Percentiles rank a stretch among this genome's conserved stretches.
Evolutionary conservation across 768 basidiomycete genomes (phyloP).

Genomic region (Suillus plorans): DNA sequence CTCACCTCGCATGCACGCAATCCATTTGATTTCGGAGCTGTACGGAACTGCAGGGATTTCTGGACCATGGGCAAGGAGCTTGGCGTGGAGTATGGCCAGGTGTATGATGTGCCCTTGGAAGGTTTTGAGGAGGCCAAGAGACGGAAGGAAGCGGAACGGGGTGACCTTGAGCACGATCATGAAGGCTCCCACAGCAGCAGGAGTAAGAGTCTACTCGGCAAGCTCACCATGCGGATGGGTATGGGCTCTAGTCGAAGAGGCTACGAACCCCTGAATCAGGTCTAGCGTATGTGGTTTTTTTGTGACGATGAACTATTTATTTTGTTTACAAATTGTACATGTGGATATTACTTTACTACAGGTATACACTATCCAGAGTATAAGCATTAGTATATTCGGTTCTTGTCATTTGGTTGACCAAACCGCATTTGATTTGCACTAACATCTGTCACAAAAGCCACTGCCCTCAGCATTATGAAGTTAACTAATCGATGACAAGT

Average conservation of each 20-base stretch:
- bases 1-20: slow-evolving; percentile 73
- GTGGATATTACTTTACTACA: neutral
- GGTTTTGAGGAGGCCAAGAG: slow-evolving; percentile 78
- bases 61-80: slow-evolving; percentile 86
- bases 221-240: slow-evolving; percentile 36
- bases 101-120: slow-evolving; percentile 88
- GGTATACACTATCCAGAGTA: neutral
- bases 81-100: slow-evolving; percentile 84
- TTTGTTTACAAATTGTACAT: neutral
- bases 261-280: slow-evolving; percentile 34
- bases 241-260: slow-evolving; percentile 33
- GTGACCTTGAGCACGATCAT: slow-evolving; percentile 42
- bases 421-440: neutral
- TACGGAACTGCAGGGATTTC: slow-evolving; percentile 88
- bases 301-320: slow-evolving; percentile 1
- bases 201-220: slow-evolving; percentile 37
- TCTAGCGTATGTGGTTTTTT: slow-evolving; percentile 11
- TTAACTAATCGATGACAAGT: too few relatives aligned
- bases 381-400: neutral
- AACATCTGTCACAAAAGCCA: neutral
- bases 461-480: too few relatives aligned
- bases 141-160: slow-evolving; percentile 51
- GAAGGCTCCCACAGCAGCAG: slow-evolving; percentile 39
- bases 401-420: neutral
- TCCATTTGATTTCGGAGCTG: slow-evolving; percentile 85